These are phyloP conservation scores for Kwoniella mangroviensis DNA, from an alignment of 768 basidiomycete species.

Conservation along the genomic window DNA sequence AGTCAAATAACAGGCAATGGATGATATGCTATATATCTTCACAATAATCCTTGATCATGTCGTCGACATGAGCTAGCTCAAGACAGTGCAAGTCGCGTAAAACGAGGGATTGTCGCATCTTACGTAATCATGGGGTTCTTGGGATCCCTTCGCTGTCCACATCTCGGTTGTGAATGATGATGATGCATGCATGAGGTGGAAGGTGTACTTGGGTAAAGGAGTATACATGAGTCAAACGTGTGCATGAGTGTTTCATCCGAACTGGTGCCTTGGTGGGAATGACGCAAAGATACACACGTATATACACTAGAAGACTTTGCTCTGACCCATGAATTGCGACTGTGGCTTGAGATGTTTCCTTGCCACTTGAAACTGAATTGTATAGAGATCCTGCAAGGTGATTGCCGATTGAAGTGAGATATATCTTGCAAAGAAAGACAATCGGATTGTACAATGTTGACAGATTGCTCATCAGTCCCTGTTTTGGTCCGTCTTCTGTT, in stretches of 20 bases:
- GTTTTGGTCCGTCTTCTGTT: background rate
- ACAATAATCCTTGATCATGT: too few species aligned
- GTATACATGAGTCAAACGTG: too few species aligned
- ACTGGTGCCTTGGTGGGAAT: constrained; percentile 5
- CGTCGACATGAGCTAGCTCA: too few species aligned
- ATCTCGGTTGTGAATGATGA: too few species aligned
- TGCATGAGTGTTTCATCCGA: background rate
- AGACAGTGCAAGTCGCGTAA: too few species aligned
- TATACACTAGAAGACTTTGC: background rate
- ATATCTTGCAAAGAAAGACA: background rate
- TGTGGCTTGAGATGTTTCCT: constrained; percentile 18
- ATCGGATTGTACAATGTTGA: background rate
- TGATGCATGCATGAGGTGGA: too few species aligned
- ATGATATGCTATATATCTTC: too few species aligned
- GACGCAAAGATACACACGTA: background rate
- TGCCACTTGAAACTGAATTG: constrained; percentile 1
- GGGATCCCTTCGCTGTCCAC: too few species aligned
- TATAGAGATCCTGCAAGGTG: background rate
- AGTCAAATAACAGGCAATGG: too few species aligned
- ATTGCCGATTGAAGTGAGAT: background rate
- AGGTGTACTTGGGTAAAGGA: too few species aligned
- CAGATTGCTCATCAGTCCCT: background rate
- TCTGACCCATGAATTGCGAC: constrained; percentile 11
- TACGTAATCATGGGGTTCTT: too few species aligned
- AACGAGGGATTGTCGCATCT: too few species aligned